phyloP scores from a whole-genome alignment of 805 yeast genomes.

The Pichia rugopelliculosa region DNA sequence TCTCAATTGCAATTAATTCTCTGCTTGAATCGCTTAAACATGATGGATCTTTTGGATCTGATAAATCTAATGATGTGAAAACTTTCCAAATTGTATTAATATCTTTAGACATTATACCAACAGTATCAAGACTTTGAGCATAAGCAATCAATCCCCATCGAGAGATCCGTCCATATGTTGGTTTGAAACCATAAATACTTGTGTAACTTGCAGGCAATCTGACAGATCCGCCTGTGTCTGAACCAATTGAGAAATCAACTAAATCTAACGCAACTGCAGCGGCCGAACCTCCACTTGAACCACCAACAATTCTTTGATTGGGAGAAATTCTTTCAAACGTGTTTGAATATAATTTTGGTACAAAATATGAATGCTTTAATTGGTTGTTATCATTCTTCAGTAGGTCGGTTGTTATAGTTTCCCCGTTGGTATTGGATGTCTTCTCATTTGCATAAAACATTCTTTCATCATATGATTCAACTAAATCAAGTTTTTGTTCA shows the following conservation, averaged over 20 bases:
- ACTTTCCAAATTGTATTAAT: constrained; percentile 39
- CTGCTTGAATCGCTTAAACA: constrained; percentile 37
- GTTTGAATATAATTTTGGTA: constrained; percentile 13
- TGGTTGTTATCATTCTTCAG: neutral
- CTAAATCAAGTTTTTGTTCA: constrained; percentile 16
- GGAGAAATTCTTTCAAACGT: neutral
- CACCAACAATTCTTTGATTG: constrained; percentile 56
- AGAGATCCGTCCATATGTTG: constrained; percentile 86
- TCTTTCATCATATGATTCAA: constrained; percentile 18
- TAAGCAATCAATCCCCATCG: constrained; percentile 89
- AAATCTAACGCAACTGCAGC: constrained; percentile 75
- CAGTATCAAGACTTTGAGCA: constrained; percentile 92
- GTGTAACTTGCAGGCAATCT: constrained; percentile 88
- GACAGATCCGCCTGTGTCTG: constrained; percentile 97
- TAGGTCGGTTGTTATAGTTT: constrained; percentile 5
- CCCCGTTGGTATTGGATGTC: neutral
- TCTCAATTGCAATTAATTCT: constrained; percentile 8
- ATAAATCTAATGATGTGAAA: constrained; percentile 46
- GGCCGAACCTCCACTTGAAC: constrained; percentile 95
- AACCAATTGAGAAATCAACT: constrained; percentile 76
- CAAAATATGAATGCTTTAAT: constrained; percentile 10
- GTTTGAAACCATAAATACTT: constrained; percentile 82
- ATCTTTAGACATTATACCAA: constrained; percentile 65
- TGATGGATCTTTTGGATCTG: constrained; percentile 79
- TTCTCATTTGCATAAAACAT: constrained; percentile 21